Evolutionary conservation across 169 alveolate species (phyloP).

Genomic region (Plasmodium blacklocki): DNA sequence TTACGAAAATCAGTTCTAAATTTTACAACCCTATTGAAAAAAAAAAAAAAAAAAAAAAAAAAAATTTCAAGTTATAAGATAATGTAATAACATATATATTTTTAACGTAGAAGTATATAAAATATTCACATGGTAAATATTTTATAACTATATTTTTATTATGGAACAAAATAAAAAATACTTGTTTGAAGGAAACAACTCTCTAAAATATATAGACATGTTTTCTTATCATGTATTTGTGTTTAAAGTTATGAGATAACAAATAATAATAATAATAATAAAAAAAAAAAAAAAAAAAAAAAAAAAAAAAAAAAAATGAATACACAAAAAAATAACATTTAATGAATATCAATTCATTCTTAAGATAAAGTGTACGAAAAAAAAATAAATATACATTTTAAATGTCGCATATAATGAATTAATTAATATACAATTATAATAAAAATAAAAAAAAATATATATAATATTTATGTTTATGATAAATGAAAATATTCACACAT

Average conservation of each 20-base stretch:
- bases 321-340: background rate
- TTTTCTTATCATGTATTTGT: background rate
- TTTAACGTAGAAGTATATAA: no score
- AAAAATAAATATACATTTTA: no score
- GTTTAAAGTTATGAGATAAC: background rate
- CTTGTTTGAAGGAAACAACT: slow-evolving; percentile 69
- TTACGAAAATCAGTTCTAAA: slow-evolving; percentile 94
- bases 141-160: no score
- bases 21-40: slow-evolving; percentile 79
- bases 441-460: no score
- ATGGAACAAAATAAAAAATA: background rate
- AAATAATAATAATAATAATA: background rate
- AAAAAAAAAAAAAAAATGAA: background rate
- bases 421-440: no score
- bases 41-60: background rate
- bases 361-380: no score
- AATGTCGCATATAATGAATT: no score
- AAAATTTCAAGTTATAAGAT: no score
- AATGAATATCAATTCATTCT: background rate
- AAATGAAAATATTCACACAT: no score
- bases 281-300: background rate
- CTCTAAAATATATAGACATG: slow-evolving; percentile 64
- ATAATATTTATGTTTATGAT: no score
- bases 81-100: no score
- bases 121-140: no score